Evolutionary conservation across 805 yeast genomes (phyloP).

Genomic region (Kodamaea nitidulidarum): DNA sequence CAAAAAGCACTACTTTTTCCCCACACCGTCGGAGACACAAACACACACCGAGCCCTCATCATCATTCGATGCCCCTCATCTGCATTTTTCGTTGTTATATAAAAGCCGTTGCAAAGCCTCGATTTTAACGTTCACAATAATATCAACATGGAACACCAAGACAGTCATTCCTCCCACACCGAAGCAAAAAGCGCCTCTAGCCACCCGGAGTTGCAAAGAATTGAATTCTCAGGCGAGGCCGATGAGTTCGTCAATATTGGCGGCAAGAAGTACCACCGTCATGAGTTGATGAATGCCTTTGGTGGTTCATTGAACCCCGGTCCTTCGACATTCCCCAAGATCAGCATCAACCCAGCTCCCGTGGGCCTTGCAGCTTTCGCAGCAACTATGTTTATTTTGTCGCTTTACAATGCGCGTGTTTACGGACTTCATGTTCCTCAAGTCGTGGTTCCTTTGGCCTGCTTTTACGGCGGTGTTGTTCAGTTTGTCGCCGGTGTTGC

Average conservation of each 20-base stretch:
- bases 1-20: neutral
- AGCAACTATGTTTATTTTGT: constrained; percentile 44
- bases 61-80: constrained; percentile 2
- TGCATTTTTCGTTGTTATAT: neutral
- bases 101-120: too few species aligned
- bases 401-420: constrained; percentile 45
- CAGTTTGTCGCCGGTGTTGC: constrained; percentile 50
- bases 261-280: constrained; percentile 41
- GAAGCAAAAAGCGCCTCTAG: constrained; percentile 1
- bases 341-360: constrained; percentile 52
- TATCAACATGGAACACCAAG: constrained; percentile 7
- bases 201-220: constrained; percentile 4
- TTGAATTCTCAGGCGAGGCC: constrained; percentile 29
- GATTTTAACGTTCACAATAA: neutral
- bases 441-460: constrained; percentile 41
- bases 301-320: constrained; percentile 55
- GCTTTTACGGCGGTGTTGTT: constrained; percentile 49
- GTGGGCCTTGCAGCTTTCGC: constrained; percentile 52
- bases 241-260: constrained; percentile 41
- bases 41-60: neutral
- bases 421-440: constrained; percentile 40
- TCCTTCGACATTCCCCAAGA: constrained; percentile 41
- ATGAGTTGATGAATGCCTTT: constrained; percentile 59
- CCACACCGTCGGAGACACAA: constrained; percentile 5
- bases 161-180: constrained; percentile 4